phyloP scores from a whole-genome alignment of 164 flowering plant genomes.

The Litsea cubeba region DNA sequence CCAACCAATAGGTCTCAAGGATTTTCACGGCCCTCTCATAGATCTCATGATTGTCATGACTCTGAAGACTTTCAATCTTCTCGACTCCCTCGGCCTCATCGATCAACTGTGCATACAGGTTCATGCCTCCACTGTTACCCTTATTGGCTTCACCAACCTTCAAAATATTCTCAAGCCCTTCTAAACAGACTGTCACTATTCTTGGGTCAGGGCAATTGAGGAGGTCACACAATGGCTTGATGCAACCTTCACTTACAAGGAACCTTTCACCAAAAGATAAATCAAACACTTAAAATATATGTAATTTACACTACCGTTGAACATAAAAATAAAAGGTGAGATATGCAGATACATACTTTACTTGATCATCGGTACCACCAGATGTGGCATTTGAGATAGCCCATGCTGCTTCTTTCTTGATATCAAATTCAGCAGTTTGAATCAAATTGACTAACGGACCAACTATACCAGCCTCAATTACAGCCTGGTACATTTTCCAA shows the following conservation, averaged over 20 bases:
- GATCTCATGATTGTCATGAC: conserved; percentile 67
- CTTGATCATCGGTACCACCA: conserved; percentile 72
- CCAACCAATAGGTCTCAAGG: conserved; percentile 75
- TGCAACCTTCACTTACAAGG: conserved; percentile 56
- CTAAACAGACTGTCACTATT: conserved; percentile 63
- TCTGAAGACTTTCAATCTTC: conserved; percentile 67
- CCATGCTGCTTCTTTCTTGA: conserved; percentile 91
- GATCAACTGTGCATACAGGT: conserved; percentile 57
- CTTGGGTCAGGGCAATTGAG: conserved; percentile 68
- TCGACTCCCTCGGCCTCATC: conserved; percentile 80
- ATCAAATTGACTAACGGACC: conserved; percentile 68
- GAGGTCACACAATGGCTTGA: conserved; percentile 74
- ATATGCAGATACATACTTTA: conserved; percentile 38
- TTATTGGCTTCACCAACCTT: conserved; percentile 78
- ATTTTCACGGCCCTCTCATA: conserved; percentile 73
- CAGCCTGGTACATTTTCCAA: conserved; percentile 39
- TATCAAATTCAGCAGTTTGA: conserved; percentile 79
- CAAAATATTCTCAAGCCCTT: conserved; percentile 73
- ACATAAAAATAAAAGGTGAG: not conserved
- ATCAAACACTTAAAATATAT: not conserved
- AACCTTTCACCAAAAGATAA: conserved; percentile 29
- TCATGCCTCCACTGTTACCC: conserved; percentile 31
- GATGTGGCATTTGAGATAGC: conserved; percentile 83
- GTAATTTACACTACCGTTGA: not conserved
- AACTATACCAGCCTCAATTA: conserved; percentile 66